These are phyloP conservation scores for Chytriomyces hyalinus DNA, from an alignment of 192 early-diverging fungal species.

Conservation along the genomic window DNA sequence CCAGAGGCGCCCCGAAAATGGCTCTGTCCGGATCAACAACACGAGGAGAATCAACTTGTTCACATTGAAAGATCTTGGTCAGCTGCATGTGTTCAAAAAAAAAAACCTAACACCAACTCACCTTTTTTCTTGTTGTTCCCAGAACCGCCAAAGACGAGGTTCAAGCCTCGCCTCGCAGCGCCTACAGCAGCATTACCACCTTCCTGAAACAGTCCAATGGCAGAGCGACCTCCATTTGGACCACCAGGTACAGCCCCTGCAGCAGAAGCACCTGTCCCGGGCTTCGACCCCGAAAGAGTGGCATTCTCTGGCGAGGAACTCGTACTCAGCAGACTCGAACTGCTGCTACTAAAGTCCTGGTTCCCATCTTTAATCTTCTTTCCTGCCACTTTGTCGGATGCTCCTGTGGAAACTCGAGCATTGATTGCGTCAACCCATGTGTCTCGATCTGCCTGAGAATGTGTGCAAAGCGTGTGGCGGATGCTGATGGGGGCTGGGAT, in stretches of 20 bases:
- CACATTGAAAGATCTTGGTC: constrained; percentile 88
- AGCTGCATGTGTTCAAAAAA: constrained; percentile 87
- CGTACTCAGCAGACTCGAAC: too few relatives aligned
- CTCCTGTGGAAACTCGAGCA: constrained; percentile 7
- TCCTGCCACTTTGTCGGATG: background rate
- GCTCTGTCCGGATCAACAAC: constrained; percentile 22
- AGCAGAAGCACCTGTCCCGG: background rate
- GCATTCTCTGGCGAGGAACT: too few relatives aligned
- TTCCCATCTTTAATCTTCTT: background rate
- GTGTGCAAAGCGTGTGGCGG: constrained; percentile 86
- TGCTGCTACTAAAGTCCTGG: too few relatives aligned
- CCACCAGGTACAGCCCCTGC: background rate
- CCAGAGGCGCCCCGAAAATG: constrained; percentile 88
- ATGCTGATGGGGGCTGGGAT: constrained; percentile 45
- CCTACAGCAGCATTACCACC: constrained; percentile 23
- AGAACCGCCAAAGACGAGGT: constrained; percentile 17
- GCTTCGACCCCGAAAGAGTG: background rate
- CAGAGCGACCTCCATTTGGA: background rate
- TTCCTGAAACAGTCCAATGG: constrained; percentile 23
- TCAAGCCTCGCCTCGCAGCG: constrained; percentile 20
- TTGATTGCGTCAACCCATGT: constrained; percentile 82
- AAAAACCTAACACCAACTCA: background rate
- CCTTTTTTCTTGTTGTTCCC: background rate
- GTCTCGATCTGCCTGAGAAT: constrained; percentile 86
- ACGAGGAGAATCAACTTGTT: background rate